These are phyloP conservation scores for Straminergon stramineum DNA, from an alignment of 225 moss, liverwort and hornwort genomes.

Conservation along the genomic window DNA sequence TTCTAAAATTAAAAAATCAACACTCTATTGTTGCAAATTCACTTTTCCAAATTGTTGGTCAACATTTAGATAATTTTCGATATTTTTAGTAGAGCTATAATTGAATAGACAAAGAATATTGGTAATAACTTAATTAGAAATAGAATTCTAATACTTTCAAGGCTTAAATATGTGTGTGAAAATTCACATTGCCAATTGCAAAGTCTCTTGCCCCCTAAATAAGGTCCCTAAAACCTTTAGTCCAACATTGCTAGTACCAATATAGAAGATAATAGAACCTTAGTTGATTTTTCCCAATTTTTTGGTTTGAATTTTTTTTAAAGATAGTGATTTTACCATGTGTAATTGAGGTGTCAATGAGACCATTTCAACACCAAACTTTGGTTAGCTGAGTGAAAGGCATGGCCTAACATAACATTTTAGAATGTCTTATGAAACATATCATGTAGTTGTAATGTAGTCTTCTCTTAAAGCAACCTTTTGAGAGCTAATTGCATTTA, in stretches of 20 bases:
- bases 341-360: not conserved
- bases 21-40: not conserved
- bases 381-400: not conserved
- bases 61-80: not conserved
- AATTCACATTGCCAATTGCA: not conserved
- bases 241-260: fast-evolving
- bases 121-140: not conserved
- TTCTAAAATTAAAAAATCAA: not conserved
- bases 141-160: not conserved
- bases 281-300: not conserved
- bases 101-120: not conserved
- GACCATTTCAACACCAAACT: not conserved
- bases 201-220: fast-evolving
- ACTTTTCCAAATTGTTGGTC: not conserved
- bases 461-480: not conserved
- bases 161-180: fast-evolving
- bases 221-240: not conserved
- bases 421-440: not conserved
- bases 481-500: not conserved
- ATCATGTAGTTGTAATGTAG: not conserved
- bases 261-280: fast-evolving
- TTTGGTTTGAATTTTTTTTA: not conserved
- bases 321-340: not conserved
- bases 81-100: not conserved
- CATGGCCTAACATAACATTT: no score